phyloP scores from a whole-genome alignment of 352 stramenopile species.

The Pythium aristosporum region DNA sequence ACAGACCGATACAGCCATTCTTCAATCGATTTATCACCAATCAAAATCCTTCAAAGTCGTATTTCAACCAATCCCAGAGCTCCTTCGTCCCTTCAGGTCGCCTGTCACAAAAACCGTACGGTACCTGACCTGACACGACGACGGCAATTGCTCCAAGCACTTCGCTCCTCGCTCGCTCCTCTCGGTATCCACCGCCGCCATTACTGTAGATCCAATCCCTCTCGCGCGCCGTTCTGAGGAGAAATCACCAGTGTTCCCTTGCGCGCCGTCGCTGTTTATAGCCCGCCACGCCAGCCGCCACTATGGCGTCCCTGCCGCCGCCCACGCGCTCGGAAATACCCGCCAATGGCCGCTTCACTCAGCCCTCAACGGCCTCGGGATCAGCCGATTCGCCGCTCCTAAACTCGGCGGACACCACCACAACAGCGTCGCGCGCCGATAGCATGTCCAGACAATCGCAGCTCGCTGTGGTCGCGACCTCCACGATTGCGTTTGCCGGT shows the following conservation, averaged over 20 bases:
- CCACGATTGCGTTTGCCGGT: slow-evolving; percentile 24
- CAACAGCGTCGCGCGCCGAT: not conserved
- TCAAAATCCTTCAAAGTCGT: too few relatives aligned
- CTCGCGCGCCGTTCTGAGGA: not conserved
- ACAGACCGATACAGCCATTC: too few relatives aligned
- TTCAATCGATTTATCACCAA: too few relatives aligned
- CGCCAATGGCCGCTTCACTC: not conserved
- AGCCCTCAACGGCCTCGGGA: not conserved
- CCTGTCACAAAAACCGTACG: not conserved
- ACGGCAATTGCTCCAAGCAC: too few relatives aligned
- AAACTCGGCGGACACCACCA: too few relatives aligned
- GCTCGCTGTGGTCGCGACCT: slow-evolving; percentile 16
- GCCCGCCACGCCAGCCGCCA: slow-evolving; percentile 1
- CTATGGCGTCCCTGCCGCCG: not conserved
- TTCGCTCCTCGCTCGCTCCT: not conserved
- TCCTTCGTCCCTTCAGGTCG: not conserved
- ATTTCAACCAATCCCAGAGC: slow-evolving; percentile 1
- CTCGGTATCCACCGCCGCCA: not conserved
- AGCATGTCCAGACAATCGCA: slow-evolving; percentile 27
- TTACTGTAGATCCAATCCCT: too few relatives aligned
- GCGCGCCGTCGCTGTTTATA: not conserved
- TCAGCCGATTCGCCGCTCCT: not conserved
- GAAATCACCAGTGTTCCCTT: not conserved
- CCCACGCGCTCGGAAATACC: slow-evolving; percentile 4
- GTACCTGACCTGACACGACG: too few relatives aligned